Evolutionary conservation across 2,329 filamentous ascomycete species (phyloP).

Genomic region (Alternaria alternata): DNA sequence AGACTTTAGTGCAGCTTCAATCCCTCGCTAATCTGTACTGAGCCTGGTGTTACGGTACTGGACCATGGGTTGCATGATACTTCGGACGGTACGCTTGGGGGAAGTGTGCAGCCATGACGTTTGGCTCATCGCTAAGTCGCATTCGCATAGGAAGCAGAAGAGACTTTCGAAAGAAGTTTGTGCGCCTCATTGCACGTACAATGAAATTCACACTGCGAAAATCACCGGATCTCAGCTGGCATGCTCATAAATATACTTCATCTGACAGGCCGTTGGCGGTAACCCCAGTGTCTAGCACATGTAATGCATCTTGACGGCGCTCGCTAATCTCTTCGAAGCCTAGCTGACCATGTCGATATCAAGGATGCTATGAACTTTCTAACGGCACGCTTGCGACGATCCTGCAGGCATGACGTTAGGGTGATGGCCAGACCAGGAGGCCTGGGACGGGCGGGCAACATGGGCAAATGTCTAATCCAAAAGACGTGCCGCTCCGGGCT

Average conservation of each 20-base stretch:
- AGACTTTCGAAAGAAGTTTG: background rate
- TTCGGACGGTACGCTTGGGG: slow-evolving; percentile 7
- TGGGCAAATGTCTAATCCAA: slow-evolving; percentile 3
- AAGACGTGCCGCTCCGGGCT: background rate
- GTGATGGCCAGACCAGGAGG: slow-evolving; percentile 7
- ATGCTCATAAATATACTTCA: background rate
- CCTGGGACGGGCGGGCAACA: slow-evolving; percentile 8
- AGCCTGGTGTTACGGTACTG: background rate
- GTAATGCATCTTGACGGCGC: slow-evolving; percentile 6
- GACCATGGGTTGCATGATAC: background rate
- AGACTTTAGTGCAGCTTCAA: background rate
- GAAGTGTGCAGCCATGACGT: slow-evolving; percentile 1
- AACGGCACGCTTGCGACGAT: slow-evolving; percentile 13
- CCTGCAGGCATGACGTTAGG: slow-evolving; percentile 12
- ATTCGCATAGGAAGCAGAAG: background rate
- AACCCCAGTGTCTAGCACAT: background rate
- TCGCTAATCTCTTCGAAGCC: slow-evolving; percentile 2
- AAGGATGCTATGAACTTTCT: background rate
- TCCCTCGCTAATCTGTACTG: background rate
- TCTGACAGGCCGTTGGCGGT: background rate
- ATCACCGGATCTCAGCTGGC: background rate
- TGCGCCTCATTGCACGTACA: background rate
- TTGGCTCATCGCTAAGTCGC: background rate
- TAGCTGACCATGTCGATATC: background rate
- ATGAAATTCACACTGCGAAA: background rate